A percentile compares a stretch with the other conserved stretches of the same genome.
Evolutionary conservation across 2,329 filamentous ascomycete genomes (phyloP).

Genomic region (Paraconiothyrium brasiliense): DNA sequence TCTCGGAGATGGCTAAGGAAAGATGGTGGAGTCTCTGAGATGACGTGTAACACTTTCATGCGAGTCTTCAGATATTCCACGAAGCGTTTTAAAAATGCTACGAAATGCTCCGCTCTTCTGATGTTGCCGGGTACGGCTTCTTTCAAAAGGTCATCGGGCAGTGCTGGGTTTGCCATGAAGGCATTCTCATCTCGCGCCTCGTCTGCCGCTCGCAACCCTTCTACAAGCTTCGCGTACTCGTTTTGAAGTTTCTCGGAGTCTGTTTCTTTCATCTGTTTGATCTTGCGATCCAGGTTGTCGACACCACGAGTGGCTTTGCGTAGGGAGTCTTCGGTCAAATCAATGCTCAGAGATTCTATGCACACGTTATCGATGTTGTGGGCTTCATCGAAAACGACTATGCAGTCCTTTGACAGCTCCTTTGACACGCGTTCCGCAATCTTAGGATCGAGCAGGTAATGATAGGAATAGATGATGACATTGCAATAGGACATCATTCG

Average conservation of each 20-base stretch:
- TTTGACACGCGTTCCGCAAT: constrained; percentile 95
- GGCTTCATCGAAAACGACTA: constrained; percentile 97
- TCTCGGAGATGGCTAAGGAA: constrained; percentile 94
- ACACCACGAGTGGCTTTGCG: constrained; percentile 91
- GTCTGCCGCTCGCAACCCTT: constrained; percentile 87
- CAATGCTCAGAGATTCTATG: constrained; percentile 96
- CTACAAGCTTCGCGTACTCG: constrained; percentile 94
- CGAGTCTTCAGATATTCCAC: constrained; percentile 97
- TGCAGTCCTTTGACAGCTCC: constrained; percentile 97
- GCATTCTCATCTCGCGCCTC: constrained; percentile 91
- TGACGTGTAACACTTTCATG: constrained; percentile 98
- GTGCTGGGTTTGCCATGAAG: constrained; percentile 94
- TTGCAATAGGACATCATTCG: constrained; percentile 99
- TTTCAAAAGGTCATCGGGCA: constrained; percentile 92
- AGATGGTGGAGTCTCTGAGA: constrained; percentile 94
- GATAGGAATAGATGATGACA: constrained; percentile 99
- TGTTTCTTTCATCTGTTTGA: constrained; percentile 93
- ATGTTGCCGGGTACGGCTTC: constrained; percentile 98
- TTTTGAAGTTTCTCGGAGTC: constrained; percentile 94
- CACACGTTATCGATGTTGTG: constrained; percentile 99
- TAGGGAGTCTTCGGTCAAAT: constrained; percentile 93
- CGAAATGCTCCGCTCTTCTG: constrained; percentile 92
- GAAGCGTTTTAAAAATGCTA: constrained; percentile 93
- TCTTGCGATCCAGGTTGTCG: constrained; percentile 88
- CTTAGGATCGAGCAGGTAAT: constrained; percentile 96